Evolutionary conservation across 306 rosid species (phyloP).

Genomic region (Prunus kanzakura): DNA sequence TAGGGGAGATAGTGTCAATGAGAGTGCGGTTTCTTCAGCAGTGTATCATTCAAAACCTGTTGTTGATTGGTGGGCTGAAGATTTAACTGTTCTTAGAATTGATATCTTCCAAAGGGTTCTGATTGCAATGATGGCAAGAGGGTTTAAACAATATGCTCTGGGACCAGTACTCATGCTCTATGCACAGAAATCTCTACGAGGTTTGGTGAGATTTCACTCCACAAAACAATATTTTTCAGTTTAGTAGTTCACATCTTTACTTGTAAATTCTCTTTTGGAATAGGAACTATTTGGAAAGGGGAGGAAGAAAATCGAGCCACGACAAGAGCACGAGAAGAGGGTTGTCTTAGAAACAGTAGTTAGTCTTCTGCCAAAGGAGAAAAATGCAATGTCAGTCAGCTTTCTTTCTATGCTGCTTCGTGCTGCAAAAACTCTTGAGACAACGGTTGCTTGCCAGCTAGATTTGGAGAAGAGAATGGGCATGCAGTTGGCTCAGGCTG

Average conservation of each 20-base stretch:
- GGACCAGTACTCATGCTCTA: slow-evolving; percentile 93
- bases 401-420: slow-evolving; percentile 89
- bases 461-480: slow-evolving; percentile 93
- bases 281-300: slow-evolving; percentile 78
- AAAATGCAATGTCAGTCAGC: slow-evolving; percentile 76
- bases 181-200: slow-evolving; percentile 94
- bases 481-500: slow-evolving; percentile 70
- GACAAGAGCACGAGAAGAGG: slow-evolving; percentile 83
- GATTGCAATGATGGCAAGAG: slow-evolving; percentile 95
- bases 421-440: slow-evolving; percentile 72
- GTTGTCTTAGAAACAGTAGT: slow-evolving; percentile 84
- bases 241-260: slow-evolving; percentile 2
- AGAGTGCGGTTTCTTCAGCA: slow-evolving; percentile 38
- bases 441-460: slow-evolving; percentile 92
- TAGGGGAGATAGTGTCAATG: slow-evolving; percentile 34
- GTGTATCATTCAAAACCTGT: slow-evolving; percentile 46
- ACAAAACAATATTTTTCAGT: slow-evolving; percentile 7
- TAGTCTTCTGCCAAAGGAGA: slow-evolving; percentile 87
- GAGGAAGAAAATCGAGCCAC: slow-evolving; percentile 73
- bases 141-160: slow-evolving; percentile 76
- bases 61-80: slow-evolving; percentile 99
- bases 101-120: slow-evolving; percentile 88
- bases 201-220: slow-evolving; percentile 87
- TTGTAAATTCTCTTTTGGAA: slow-evolving; percentile 14
- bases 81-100: slow-evolving; percentile 78